Conservation (phyloP, 2,329 filamentous ascomycete species). For the Myriosclerotinia curreyana region DNA sequence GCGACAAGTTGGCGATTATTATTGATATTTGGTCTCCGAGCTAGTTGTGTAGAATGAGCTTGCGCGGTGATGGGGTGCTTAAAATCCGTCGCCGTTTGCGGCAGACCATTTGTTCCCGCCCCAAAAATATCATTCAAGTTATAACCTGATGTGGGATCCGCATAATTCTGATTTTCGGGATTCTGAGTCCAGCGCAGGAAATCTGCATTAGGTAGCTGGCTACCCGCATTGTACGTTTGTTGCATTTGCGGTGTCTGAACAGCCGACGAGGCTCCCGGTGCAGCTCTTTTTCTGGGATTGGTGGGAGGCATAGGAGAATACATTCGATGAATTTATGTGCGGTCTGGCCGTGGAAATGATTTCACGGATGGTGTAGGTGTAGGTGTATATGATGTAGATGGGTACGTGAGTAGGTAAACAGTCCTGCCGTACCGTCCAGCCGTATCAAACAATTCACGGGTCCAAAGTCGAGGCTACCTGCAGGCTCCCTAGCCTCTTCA, state of each 20-base stretch:
- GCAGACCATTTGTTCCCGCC: constrained; percentile 27
- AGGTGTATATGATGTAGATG: neutral
- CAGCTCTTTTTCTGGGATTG: constrained; percentile 67
- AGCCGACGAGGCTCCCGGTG: constrained; percentile 67
- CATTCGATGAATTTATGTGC: constrained; percentile 24
- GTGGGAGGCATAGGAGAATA: constrained; percentile 41
- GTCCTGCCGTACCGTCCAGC: constrained; percentile 5
- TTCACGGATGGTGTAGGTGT: neutral
- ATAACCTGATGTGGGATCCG: constrained; percentile 38
- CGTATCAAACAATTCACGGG: constrained; percentile 12
- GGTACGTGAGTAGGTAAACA: neutral
- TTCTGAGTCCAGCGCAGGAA: constrained; percentile 52
- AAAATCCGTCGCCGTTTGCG: constrained; percentile 24
- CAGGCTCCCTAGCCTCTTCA: constrained; percentile 36
- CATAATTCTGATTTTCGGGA: constrained; percentile 39
- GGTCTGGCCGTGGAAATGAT: neutral
- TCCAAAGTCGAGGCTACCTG: constrained; percentile 35
- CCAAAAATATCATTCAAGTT: constrained; percentile 32
- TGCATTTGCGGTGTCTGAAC: constrained; percentile 53
- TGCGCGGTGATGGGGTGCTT: constrained; percentile 31
- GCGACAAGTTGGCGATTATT: constrained; percentile 37
- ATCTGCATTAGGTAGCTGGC: constrained; percentile 49
- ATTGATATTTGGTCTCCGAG: constrained; percentile 33
- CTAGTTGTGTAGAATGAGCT: constrained; percentile 37
- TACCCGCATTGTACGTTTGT: constrained; percentile 47